Evolutionary conservation across 2,329 filamentous ascomycete genomes (phyloP).

Genomic region (Trichophyton verrucosum): DNA sequence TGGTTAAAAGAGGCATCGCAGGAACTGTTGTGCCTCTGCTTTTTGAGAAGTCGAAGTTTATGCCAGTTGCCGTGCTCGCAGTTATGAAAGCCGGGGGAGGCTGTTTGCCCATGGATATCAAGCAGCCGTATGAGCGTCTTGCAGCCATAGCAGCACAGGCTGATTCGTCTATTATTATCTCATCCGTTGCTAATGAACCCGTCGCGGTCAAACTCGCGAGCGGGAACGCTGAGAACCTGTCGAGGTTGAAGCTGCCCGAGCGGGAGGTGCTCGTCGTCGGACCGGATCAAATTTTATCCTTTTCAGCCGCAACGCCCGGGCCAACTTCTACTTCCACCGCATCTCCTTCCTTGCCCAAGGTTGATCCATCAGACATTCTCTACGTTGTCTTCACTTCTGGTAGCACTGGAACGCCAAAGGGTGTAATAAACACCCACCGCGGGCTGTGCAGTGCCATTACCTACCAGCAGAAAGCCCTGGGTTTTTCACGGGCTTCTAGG

Average conservation of each 20-base stretch:
- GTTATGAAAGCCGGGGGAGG: constrained; percentile 20
- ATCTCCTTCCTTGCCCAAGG: background rate
- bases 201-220: background rate
- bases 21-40: constrained; percentile 18
- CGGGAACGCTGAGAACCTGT: background rate
- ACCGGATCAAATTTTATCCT: background rate
- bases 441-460: background rate
- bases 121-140: constrained; percentile 22
- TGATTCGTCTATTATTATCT: constrained; percentile 10
- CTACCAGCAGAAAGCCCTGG: background rate
- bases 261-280: background rate
- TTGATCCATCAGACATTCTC: constrained; percentile 40
- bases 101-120: constrained; percentile 20
- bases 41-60: constrained; percentile 22
- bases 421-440: constrained; percentile 31
- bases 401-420: constrained; percentile 40
- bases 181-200: background rate
- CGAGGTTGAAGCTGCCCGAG: background rate
- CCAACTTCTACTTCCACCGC: no score
- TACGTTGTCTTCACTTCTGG: constrained; percentile 38
- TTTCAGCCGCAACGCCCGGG: background rate
- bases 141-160: constrained; percentile 16
- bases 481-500: background rate
- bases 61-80: constrained; percentile 18
- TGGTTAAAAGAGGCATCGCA: constrained; percentile 14